A percentile compares a stretch with the other conserved stretches of the same genome.
phyloP scores from a whole-genome alignment of 331 rosid genomes.

The Cydonia oblonga region DNA sequence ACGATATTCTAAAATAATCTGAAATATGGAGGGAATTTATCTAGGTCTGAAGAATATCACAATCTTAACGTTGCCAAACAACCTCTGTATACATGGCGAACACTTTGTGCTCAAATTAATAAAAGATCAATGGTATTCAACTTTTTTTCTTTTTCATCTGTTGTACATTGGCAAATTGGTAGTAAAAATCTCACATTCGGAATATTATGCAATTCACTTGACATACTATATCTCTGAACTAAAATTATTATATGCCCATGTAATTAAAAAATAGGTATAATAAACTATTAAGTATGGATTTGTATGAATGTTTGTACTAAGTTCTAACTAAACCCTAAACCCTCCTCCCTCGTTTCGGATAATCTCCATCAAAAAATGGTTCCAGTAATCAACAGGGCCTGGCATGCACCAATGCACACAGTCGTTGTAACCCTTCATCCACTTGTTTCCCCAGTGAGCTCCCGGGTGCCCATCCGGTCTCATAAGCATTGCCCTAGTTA shows the following conservation, averaged over 20 bases:
- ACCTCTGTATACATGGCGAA: too few relatives aligned
- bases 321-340: background rate
- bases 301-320: background rate
- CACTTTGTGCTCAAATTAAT: too few relatives aligned
- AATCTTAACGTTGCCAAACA: too few relatives aligned
- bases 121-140: too few relatives aligned
- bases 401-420: conserved; percentile 98
- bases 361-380: conserved; percentile 43
- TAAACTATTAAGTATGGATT: background rate
- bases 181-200: background rate
- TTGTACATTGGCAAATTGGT: background rate
- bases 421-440: conserved; percentile 87
- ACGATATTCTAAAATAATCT: too few relatives aligned
- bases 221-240: background rate
- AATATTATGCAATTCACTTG: background rate
- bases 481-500: conserved; percentile 71
- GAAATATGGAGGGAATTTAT: too few relatives aligned
- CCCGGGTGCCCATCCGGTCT: conserved; percentile 90
- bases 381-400: conserved; percentile 80
- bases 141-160: too few relatives aligned
- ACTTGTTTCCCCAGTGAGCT: conserved; percentile 55
- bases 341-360: conserved; percentile 18
- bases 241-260: background rate
- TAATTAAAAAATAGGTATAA: background rate
- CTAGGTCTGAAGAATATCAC: too few relatives aligned